Conservation (phyloP, 192 early-diverging fungal species). For the Backusella parvicylindrica region DNA sequence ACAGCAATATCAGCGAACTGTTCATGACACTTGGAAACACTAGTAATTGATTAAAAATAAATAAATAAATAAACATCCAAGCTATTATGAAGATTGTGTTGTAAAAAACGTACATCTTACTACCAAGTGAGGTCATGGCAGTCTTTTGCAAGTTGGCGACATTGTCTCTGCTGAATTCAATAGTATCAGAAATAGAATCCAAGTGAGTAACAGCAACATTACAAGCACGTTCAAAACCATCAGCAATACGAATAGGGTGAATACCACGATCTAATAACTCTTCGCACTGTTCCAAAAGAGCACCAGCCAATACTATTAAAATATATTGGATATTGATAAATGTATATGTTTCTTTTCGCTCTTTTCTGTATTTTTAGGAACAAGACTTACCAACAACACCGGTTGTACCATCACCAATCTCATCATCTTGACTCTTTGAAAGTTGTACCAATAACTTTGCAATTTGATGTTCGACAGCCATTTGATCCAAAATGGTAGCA, state of each 20-base stretch:
- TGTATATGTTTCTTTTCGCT: background rate
- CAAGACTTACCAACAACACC: conserved; percentile 89
- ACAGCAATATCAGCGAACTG: conserved; percentile 98
- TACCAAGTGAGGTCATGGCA: conserved; percentile 96
- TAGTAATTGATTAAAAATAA: conserved; percentile 20
- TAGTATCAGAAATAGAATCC: conserved; percentile 88
- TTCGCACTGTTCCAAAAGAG: conserved; percentile 96
- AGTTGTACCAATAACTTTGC: conserved; percentile 97
- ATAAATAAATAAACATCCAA: background rate
- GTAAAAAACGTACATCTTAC: conserved; percentile 82
- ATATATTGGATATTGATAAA: background rate
- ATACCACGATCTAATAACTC: conserved; percentile 92
- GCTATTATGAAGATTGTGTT: background rate
- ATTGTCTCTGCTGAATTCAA: conserved; percentile 81
- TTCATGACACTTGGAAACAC: conserved; percentile 98
- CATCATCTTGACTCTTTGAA: conserved; percentile 98
- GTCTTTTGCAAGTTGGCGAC: conserved; percentile 86
- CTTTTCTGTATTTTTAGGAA: background rate
- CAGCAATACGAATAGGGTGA: conserved; percentile 98
- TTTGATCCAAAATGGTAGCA: conserved; percentile 95
- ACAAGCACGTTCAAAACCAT: conserved; percentile 98
- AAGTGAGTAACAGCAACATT: conserved; percentile 89
- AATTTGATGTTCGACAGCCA: conserved; percentile 99
- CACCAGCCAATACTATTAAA: conserved; percentile 87
- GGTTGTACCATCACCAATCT: conserved; percentile 99